Base-by-base conservation (phyloP, 257 asterid genomes). In the Solanum neorickii region DNA sequence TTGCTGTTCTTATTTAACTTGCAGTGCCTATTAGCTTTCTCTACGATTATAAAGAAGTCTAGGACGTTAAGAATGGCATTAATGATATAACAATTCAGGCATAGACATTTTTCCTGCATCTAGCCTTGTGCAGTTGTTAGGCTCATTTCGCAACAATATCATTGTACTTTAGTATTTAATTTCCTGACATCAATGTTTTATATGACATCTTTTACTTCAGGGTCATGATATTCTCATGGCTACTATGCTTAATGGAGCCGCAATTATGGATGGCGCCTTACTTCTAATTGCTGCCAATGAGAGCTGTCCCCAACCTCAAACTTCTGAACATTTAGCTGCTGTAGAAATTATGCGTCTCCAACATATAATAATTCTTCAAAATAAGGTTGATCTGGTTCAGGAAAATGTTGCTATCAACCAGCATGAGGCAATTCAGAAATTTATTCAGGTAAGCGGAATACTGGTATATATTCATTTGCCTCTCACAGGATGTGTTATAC, bases 221-320 rank as follows among this genome's bases (percentile, higher is more conserved):
- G 98, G 99, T 72, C 99, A 96, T 46, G 99, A 96, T 92, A 96
- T 96, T 94, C 99, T 96, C 91, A 96, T 96, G 99, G 99, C 99
- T 90, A 96, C 99, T 5, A 96, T 96, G 99, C 99, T 96, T 91
- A 96, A 96, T 56, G 98, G 99, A 87, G 99, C 99, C 4, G 98
- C 99, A 75, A 96, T 96, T 76, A 96, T 96, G 99, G 99, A 96
- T 87, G 99, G 99, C 25, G 99, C 99, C 52, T 90, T 96, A 84
- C 98, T 96, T 90, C 98, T 96, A 52, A 96, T 96, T 87, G 99
- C 99, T 77, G 98, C 99, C 87, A 96, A 96, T 83, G 99, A 96
- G 89, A 96, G 98, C 74, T 96, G 99, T 87, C 99, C 99, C 56
- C 99, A 97, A 87, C 99, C 99, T 91, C 99, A 97, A 92, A 97